These are phyloP conservation scores for Chaetomium sp. DNA, from an alignment of 2,329 filamentous ascomycete genomes.

Conservation along the genomic window DNA sequence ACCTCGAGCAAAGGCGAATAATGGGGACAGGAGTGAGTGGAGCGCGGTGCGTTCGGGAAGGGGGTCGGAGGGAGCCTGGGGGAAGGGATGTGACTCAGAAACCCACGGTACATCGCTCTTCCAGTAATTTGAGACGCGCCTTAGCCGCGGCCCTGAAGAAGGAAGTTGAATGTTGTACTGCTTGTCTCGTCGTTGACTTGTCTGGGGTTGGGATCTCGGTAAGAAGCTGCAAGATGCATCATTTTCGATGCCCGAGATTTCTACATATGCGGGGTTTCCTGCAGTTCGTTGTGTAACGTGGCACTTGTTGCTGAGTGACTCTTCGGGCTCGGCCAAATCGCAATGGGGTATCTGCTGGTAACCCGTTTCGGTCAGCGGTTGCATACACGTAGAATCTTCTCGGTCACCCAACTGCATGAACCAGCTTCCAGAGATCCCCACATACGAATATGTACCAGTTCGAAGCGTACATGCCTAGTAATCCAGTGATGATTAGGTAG, in stretches of 20 bases:
- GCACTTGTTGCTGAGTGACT: not conserved
- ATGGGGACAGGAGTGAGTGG: not conserved
- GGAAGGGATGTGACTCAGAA: not conserved
- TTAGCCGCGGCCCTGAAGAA: not conserved
- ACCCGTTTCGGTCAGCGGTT: not conserved
- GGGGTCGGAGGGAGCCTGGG: not conserved
- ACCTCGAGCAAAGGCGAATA: not conserved
- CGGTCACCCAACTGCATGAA: not conserved
- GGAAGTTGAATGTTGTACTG: not conserved
- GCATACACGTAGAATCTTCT: not conserved
- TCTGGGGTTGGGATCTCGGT: not conserved
- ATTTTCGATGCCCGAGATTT: not conserved
- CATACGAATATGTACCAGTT: not conserved
- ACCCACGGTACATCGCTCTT: too few relatives aligned
- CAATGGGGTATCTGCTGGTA: not conserved
- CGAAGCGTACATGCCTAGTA: not conserved
- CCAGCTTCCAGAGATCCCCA: not conserved
- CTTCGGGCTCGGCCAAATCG: not conserved
- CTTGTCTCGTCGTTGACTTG: not conserved
- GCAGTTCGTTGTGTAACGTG: constrained; percentile 5
- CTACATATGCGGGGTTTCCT: not conserved
- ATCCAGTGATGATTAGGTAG: not conserved
- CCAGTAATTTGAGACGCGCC: too few relatives aligned
- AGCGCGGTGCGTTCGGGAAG: not conserved
- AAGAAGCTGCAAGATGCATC: not conserved